Conservation (phyloP, 768 basidiomycete species). For the Pleurotus citrinopileatus region DNA sequence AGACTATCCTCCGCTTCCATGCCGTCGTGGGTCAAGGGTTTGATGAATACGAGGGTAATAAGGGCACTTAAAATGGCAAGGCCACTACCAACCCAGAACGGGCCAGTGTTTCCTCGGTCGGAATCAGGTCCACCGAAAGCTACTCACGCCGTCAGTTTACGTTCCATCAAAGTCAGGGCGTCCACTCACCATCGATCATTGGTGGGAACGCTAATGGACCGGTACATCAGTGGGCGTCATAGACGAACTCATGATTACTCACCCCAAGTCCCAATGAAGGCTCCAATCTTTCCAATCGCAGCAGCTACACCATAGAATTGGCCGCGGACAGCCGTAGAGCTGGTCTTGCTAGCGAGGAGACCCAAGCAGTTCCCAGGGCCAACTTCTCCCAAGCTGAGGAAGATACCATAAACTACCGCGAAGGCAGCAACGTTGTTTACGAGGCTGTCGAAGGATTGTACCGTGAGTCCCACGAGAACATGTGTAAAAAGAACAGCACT, state of each 20-base stretch:
- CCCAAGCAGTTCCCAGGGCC: conserved; percentile 88
- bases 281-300: conserved; percentile 82
- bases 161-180: background rate
- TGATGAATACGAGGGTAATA: conserved; percentile 70
- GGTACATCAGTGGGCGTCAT: background rate
- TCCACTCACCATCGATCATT: conserved; percentile 53
- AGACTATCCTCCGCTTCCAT: conserved; percentile 74
- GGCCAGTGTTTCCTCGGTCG: conserved; percentile 70
- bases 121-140: conserved; percentile 59
- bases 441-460: conserved; percentile 34
- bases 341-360: conserved; percentile 79
- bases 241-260: conserved; percentile 19
- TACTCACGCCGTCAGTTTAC: conserved; percentile 20
- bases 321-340: conserved; percentile 83
- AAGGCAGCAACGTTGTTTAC: conserved; percentile 68
- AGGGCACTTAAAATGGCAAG: conserved; percentile 78
- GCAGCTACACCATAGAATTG: conserved; percentile 87
- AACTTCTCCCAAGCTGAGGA: conserved; percentile 85
- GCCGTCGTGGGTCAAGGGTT: conserved; percentile 71
- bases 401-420: conserved; percentile 87
- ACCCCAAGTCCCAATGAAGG: conserved; percentile 83
- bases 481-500: conserved; percentile 16
- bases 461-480: background rate
- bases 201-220: conserved; percentile 53
- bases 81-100: conserved; percentile 86